phyloP scores from a whole-genome alignment of 2,329 filamentous ascomycete genomes.

The Coniochaeta prunicola region DNA sequence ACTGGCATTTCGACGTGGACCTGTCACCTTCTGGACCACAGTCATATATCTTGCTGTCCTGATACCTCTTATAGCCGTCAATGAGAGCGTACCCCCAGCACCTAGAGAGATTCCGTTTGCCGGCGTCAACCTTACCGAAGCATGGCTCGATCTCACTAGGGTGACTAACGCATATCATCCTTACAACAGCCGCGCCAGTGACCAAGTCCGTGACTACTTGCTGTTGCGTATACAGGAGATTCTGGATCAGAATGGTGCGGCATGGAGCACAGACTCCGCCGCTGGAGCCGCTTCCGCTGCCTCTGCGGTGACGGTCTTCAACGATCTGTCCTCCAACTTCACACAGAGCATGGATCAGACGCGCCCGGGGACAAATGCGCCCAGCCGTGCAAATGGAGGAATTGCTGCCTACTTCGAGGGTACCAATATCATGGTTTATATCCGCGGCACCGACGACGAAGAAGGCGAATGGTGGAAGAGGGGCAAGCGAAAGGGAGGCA shows the following conservation, averaged over 20 bases:
- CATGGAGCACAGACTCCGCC: conserved; percentile 32
- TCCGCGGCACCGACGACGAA: conserved; percentile 72
- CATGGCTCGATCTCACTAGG: conserved; percentile 75
- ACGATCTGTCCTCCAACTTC: conserved; percentile 72
- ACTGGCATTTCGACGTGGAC: conserved; percentile 70
- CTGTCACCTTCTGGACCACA: conserved; percentile 75
- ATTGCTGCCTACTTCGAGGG: conserved; percentile 78
- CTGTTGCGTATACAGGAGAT: conserved; percentile 65
- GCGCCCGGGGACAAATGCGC: conserved; percentile 18
- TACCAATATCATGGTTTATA: conserved; percentile 86
- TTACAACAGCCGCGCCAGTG: conserved; percentile 80
- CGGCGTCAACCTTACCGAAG: conserved; percentile 75
- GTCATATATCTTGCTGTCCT: conserved; percentile 71
- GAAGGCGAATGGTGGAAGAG: conserved; percentile 64
- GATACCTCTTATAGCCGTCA: conserved; percentile 63
- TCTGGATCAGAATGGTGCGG: conserved; percentile 50
- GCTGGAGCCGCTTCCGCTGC: conserved; percentile 14
- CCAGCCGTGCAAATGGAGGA: conserved; percentile 17
- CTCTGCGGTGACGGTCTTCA: conserved; percentile 53
- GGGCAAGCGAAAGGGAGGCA: conserved; percentile 28
- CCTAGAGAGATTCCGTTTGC: conserved; percentile 43
- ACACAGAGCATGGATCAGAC: conserved; percentile 47
- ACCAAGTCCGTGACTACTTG: conserved; percentile 70
- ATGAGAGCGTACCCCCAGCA: conserved; percentile 66
- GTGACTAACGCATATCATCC: conserved; percentile 76